A percentile compares a stretch with the other conserved stretches of the same genome.
These are phyloP conservation scores for Thymus quinquecostatus DNA, from an alignment of 257 asterid species.

Conservation along the genomic window DNA sequence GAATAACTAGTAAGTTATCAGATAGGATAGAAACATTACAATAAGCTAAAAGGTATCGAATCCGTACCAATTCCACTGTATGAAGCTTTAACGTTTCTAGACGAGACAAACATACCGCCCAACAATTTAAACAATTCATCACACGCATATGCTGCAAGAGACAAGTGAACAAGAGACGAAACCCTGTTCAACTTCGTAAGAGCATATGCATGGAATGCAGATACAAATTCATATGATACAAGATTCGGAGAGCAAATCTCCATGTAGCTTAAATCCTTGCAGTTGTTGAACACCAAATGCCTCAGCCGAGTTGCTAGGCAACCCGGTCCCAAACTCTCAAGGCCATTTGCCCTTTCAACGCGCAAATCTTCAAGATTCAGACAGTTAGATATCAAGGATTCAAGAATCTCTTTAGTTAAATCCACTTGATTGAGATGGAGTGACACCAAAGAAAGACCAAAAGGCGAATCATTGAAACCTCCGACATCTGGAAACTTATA, in stretches of 20 bases:
- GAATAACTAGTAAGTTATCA: no score
- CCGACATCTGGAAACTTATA: not conserved
- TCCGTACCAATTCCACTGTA: not conserved
- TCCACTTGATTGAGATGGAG: not conserved
- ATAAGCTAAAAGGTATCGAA: not conserved
- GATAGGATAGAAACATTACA: no score
- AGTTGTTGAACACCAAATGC: not conserved
- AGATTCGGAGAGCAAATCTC: not conserved
- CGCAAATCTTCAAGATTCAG: constrained; percentile 5
- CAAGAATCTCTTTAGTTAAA: not conserved
- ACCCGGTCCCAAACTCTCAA: not conserved
- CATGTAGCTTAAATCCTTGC: not conserved
- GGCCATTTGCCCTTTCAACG: not conserved
- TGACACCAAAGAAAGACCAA: not conserved
- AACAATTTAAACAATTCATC: not conserved
- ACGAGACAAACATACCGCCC: not conserved
- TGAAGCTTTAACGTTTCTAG: constrained; percentile 8
- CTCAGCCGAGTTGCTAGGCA: not conserved
- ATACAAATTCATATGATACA: not conserved
- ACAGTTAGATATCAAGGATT: constrained; percentile 3
- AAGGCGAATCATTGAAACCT: not conserved
- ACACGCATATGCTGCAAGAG: not conserved
- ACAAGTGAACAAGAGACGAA: constrained; percentile 8
- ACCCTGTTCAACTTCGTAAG: not conserved
- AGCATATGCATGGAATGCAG: not conserved